A percentile compares a stretch with the other conserved stretches of the same genome.
Conservation (phyloP, 2,329 filamentous ascomycete species). For the Colletotrichum gigasporum region DNA sequence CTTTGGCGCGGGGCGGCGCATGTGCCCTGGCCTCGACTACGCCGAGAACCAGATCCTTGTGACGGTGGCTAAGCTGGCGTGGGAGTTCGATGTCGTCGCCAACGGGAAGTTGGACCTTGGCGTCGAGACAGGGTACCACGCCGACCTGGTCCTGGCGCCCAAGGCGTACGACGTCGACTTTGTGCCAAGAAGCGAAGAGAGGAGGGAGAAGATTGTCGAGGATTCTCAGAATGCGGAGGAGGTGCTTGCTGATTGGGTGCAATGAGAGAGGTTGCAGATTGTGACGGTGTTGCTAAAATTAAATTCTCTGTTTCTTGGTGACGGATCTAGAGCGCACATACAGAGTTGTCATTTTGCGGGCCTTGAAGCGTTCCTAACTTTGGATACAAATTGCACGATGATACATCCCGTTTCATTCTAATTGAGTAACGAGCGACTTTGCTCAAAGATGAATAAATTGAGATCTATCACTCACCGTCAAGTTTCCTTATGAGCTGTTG, state of each 20-base stretch:
- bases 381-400: too few species aligned
- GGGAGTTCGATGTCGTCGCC: constrained; percentile 54
- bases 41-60: constrained; percentile 54
- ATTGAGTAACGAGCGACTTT: too few species aligned
- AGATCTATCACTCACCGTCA: too few species aligned
- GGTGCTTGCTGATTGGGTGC: background rate
- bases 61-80: constrained; percentile 52
- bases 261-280: background rate
- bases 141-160: constrained; percentile 32
- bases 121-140: constrained; percentile 37
- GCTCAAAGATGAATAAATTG: too few species aligned
- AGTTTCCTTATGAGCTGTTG: too few species aligned
- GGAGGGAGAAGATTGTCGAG: constrained; percentile 24
- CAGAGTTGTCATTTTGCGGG: too few species aligned
- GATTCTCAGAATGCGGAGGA: constrained; percentile 2
- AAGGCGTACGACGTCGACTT: constrained; percentile 34
- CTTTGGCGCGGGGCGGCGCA: constrained; percentile 58
- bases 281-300: too few species aligned
- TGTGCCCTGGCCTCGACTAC: constrained; percentile 59
- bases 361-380: too few species aligned
- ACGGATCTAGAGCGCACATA: too few species aligned
- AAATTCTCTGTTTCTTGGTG: too few species aligned
- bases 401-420: too few species aligned
- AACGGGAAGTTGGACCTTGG: constrained; percentile 36
- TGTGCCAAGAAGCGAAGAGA: constrained; percentile 32